phyloP scores from a whole-genome alignment of 2,329 filamentous ascomycete genomes.

The Epichloe typhina region DNA sequence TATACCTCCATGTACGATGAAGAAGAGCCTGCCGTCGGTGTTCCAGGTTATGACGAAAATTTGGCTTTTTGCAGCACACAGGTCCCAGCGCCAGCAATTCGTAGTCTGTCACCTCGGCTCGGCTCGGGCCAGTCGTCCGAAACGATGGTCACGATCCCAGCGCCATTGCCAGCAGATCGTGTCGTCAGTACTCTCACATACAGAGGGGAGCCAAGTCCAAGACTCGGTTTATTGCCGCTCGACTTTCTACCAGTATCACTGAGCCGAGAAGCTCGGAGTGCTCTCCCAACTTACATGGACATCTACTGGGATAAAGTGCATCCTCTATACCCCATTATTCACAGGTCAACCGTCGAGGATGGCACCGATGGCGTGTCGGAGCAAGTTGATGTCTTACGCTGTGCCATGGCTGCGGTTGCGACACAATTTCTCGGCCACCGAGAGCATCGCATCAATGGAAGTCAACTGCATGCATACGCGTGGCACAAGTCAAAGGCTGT shows the following conservation, averaged over 20 bases:
- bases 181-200: conserved; percentile 22
- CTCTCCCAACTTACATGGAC: conserved; percentile 36
- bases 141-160: conserved; percentile 33
- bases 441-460: conserved; percentile 37
- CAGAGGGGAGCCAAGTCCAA: conserved; percentile 28
- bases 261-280: conserved; percentile 25
- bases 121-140: conserved; percentile 34
- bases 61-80: conserved; percentile 20
- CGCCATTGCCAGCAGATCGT: conserved; percentile 22
- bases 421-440: conserved; percentile 35
- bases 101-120: conserved; percentile 35
- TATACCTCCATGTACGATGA: conserved; percentile 23
- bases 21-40: conserved; percentile 15
- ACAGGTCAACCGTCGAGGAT: conserved; percentile 31
- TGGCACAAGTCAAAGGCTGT: conserved; percentile 37
- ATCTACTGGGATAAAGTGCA: conserved; percentile 41
- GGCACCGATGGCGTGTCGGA: conserved; percentile 18
- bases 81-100: conserved; percentile 29
- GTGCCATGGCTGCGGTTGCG: conserved; percentile 44
- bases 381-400: conserved; percentile 30
- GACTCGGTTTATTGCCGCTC: conserved; percentile 20
- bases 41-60: conserved; percentile 22
- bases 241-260: conserved; percentile 20
- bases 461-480: conserved; percentile 37
- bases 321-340: conserved; percentile 35